Percentiles rank a stretch among this genome's conserved stretches.
These are phyloP conservation scores for Naganishia vaughanmartiniae DNA, from an alignment of 768 basidiomycete species.

Conservation along the genomic window DNA sequence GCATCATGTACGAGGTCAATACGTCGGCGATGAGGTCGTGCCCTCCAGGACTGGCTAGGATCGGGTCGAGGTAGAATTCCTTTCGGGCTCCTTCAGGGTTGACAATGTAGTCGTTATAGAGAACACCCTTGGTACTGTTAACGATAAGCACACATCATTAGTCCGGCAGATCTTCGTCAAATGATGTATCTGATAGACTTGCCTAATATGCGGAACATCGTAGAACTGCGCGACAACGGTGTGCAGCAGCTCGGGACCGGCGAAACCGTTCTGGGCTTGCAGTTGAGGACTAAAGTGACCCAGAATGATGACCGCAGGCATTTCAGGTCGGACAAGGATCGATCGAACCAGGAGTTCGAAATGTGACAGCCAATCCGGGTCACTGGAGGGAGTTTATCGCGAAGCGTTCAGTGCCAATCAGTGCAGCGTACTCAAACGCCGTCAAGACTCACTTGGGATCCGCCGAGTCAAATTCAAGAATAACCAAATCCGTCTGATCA, in stretches of 20 bases:
- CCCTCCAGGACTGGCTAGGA: conserved; percentile 75
- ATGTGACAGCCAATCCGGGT: conserved; percentile 68
- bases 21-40: conserved; percentile 87
- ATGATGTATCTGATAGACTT: conserved; percentile 28
- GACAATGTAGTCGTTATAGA: conserved; percentile 78
- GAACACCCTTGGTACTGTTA: conserved; percentile 68
- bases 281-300: conserved; percentile 90
- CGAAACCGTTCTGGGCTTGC: conserved; percentile 73
- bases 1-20: conserved; percentile 84
- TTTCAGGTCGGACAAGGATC: conserved; percentile 80
- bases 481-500: conserved; percentile 87
- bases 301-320: conserved; percentile 88
- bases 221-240: conserved; percentile 91
- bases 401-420: neutral
- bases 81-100: conserved; percentile 63
- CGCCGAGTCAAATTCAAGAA: conserved; percentile 89
- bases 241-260: conserved; percentile 87
- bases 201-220: conserved; percentile 88
- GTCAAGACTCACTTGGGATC: conserved; percentile 70
- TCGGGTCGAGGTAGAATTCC: conserved; percentile 74
- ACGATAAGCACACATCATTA: neutral
- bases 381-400: conserved; percentile 55
- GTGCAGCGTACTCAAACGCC: neutral
- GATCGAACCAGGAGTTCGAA: conserved; percentile 92
- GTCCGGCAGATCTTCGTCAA: neutral